Percentiles rank a stretch among this genome's conserved stretches.
These are phyloP conservation scores for Vicia faba DNA, from an alignment of 306 rosid species.

Conservation along the genomic window DNA sequence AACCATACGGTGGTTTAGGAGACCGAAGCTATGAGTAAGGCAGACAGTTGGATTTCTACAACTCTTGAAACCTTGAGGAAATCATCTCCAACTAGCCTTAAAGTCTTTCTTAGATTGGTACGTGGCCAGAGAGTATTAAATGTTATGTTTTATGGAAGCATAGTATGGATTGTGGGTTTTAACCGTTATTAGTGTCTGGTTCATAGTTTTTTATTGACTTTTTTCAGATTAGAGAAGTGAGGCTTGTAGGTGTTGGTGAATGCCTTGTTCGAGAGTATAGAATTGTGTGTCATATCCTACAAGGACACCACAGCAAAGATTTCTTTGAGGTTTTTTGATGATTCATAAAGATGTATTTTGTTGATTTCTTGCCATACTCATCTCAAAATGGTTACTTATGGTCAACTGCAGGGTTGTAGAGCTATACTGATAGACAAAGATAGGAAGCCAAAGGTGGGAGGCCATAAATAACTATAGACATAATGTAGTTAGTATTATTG, in stretches of 20 bases:
- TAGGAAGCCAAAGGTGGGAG: constrained; percentile 78
- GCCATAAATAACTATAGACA: not conserved
- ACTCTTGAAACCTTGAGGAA: constrained; percentile 67
- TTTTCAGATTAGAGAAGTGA: constrained; percentile 76
- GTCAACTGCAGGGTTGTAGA: constrained; percentile 64
- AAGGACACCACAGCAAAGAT: constrained; percentile 83
- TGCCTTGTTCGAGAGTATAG: constrained; percentile 79
- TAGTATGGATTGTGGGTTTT: too few species aligned
- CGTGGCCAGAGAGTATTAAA: constrained; percentile 20
- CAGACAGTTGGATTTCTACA: constrained; percentile 62
- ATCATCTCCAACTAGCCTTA: constrained; percentile 84
- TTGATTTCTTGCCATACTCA: constrained; percentile 30
- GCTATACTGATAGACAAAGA: constrained; percentile 88
- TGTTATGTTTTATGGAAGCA: not conserved
- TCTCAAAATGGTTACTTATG: not conserved
- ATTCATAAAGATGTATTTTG: not conserved
- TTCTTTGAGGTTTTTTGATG: constrained; percentile 68
- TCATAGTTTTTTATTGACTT: constrained; percentile 11
- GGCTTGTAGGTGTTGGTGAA: constrained; percentile 76
- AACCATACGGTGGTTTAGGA: constrained; percentile 55
- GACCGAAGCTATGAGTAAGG: constrained; percentile 53
- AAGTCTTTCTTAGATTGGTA: constrained; percentile 83
- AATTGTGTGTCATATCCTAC: constrained; percentile 72
- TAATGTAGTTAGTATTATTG: constrained; percentile 18
- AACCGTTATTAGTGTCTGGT: not conserved